Conservation (phyloP, 306 rosid species). For the Glycine tomentella region DNA sequence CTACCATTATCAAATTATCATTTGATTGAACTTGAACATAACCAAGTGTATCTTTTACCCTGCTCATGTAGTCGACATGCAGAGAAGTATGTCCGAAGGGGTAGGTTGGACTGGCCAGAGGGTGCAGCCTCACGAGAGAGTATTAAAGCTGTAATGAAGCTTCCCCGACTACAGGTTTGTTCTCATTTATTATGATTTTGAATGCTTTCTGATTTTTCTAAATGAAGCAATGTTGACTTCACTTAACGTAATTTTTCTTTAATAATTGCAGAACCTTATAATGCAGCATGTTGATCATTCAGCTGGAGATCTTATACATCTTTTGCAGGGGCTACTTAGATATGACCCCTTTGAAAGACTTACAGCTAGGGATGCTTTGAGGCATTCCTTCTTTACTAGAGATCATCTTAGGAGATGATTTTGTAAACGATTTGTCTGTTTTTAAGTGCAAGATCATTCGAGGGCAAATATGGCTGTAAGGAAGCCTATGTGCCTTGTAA, state of each 20-base stretch:
- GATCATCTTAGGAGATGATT: conserved; percentile 64
- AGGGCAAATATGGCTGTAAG: too few species aligned
- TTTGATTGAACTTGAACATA: neutral
- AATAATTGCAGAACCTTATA: conserved; percentile 69
- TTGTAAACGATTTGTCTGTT: too few species aligned
- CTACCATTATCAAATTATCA: too few species aligned
- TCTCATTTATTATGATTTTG: neutral
- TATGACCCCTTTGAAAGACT: conserved; percentile 77
- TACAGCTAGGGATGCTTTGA: conserved; percentile 75
- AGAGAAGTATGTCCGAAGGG: conserved; percentile 86
- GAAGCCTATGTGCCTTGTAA: too few species aligned
- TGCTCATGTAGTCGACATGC: conserved; percentile 72
- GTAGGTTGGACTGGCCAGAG: conserved; percentile 92
- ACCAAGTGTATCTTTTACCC: neutral
- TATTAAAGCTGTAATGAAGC: conserved; percentile 84
- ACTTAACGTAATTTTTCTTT: neutral
- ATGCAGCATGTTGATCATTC: conserved; percentile 99
- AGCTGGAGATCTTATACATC: conserved; percentile 90
- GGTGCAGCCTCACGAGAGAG: conserved; percentile 89
- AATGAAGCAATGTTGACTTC: neutral
- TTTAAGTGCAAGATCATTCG: too few species aligned
- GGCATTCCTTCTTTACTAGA: conserved; percentile 77
- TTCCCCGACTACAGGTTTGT: conserved; percentile 83
- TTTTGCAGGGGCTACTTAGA: conserved; percentile 84
- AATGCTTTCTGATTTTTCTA: neutral